A percentile compares a stretch with the other conserved stretches of the same genome.
phyloP scores from a whole-genome alignment of 179 eudicot genomes.

The Camellia oleifera region DNA sequence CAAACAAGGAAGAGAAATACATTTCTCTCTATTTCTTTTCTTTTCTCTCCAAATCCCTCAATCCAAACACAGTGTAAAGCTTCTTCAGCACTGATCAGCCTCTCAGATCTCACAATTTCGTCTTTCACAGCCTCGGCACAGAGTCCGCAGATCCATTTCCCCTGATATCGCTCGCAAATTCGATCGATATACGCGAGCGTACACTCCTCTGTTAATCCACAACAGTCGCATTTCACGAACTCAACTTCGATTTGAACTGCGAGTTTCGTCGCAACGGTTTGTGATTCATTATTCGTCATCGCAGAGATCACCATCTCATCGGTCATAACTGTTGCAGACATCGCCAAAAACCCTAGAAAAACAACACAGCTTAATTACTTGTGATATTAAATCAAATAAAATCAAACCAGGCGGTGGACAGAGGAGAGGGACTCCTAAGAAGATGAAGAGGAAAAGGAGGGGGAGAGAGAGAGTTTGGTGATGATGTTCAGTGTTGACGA shows the following conservation, averaged over 20 bases:
- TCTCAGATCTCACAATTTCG: too few species aligned
- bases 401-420: neutral
- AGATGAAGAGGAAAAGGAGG: too few species aligned
- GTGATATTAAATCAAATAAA: neutral
- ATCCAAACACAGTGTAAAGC: too few species aligned
- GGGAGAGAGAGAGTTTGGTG: too few species aligned
- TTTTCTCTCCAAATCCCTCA: too few species aligned
- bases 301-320: conserved; percentile 44
- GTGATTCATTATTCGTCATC: conserved; percentile 6
- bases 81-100: too few species aligned
- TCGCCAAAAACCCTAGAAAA: conserved; percentile 18
- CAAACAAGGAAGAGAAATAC: too few species aligned
- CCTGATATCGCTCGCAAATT: conserved; percentile 63
- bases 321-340: conserved; percentile 66
- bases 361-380: neutral
- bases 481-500: too few species aligned
- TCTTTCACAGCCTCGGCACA: too few species aligned
- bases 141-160: conserved; percentile 33
- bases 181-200: conserved; percentile 69
- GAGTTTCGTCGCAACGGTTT: conserved; percentile 10
- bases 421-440: too few species aligned
- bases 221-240: conserved; percentile 70
- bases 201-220: conserved; percentile 88
- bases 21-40: too few species aligned
- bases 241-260: conserved; percentile 43